Evolutionary conservation across 371 early-diverging fungal genomes (phyloP), one percentile per base, ranked within the genome.

Genomic region (Spiromyces aspiralis): DNA sequence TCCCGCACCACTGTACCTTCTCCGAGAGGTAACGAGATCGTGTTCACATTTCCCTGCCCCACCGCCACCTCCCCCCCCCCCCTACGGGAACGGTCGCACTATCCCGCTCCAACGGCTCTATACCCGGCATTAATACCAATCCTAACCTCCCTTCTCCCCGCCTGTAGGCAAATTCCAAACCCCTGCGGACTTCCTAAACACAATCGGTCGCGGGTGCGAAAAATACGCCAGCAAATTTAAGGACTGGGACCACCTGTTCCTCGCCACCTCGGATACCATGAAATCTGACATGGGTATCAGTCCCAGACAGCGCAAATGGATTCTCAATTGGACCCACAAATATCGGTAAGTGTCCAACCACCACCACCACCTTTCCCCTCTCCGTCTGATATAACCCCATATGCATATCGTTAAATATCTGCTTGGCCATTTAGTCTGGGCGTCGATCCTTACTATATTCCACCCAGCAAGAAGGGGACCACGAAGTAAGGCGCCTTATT

Each of bases 231-330:
- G 67, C 27, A 78, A 79, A 55, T 79, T 79, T 45, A 69, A 67
- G 63, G 76, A 64, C 53, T 81, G 81, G 81, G 74, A 77, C n/a
- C 68, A 73, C 44, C 50, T 81, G 27, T 81, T 81, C 44, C 72
- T 65, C 1, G 62, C 71, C 2, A 55, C 57, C 25, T 68, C 74
- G 19, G 50, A 56, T 19, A 59, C 51, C 2, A 70, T 81, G 80
- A 72, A 74, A 50, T 53, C 54, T 25, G 74, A 75, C 21, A 49
- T 72, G 70, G 72, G 69, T 3, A 70, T 76, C 35, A 57, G 61
- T 0, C 60, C 69, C 44, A 72, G 71, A 53, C 64, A 70, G 61
- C 64, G 74, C 57, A 73, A 72, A 55, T 76, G 75, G 60, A 75
- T 74, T 54, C 52, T 76, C 44, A 64, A 64, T 51, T 74, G 74